Conservation (phyloP, 371 early-diverging fungal species). For the Rhizomucor miehei region DNA sequence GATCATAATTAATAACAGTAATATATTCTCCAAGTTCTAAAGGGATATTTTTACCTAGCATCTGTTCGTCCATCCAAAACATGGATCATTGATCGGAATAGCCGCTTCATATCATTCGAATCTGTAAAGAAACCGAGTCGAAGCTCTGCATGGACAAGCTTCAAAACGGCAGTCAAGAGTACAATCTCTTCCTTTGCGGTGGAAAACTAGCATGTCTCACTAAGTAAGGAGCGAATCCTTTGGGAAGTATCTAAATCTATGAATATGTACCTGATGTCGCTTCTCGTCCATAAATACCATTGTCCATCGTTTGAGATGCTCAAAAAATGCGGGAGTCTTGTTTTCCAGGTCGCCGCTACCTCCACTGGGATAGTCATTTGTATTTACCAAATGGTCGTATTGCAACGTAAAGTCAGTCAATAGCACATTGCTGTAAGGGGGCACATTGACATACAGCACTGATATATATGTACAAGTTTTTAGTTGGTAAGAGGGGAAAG, state of each 20-base stretch:
- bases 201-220: conserved; percentile 15
- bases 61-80: conserved; percentile 47
- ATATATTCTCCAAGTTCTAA: background rate
- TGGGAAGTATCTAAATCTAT: background rate
- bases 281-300: conserved; percentile 24
- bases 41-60: conserved; percentile 17
- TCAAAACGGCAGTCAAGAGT: conserved; percentile 31
- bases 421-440: conserved; percentile 21
- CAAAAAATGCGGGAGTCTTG: conserved; percentile 21
- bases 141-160: conserved; percentile 32
- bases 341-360: conserved; percentile 16
- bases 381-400: conserved; percentile 13
- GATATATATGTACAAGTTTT: background rate
- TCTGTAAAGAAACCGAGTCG: conserved; percentile 36
- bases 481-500: background rate
- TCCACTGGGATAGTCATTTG: conserved; percentile 25
- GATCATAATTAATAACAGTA: background rate
- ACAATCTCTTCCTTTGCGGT: conserved; percentile 21
- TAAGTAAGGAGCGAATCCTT: background rate
- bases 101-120: conserved; percentile 19
- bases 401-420: conserved; percentile 32
- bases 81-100: conserved; percentile 37
- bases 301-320: conserved; percentile 26
- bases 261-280: conserved; percentile 18
- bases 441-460: conserved; percentile 27